phyloP scores from a whole-genome alignment of 108 stramenopile species.

The Cyclotella atomus region DNA sequence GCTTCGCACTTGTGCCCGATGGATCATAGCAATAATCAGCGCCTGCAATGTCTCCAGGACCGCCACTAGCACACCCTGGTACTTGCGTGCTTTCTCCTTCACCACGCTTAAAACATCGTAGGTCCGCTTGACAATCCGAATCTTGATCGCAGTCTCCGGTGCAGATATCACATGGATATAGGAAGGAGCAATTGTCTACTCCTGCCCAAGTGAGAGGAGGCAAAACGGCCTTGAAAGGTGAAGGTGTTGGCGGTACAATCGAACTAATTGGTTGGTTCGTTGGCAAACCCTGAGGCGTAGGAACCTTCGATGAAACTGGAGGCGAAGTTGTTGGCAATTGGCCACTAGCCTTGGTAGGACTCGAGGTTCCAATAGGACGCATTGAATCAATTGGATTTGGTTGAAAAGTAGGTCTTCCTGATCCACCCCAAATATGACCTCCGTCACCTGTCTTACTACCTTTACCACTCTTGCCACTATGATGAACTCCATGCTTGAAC shows the following conservation, averaged over 20 bases:
- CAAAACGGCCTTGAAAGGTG: background rate
- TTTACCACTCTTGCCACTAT: slow-evolving; percentile 3
- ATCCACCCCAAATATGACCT: background rate
- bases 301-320: too few relatives aligned
- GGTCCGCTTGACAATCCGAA: slow-evolving; percentile 54
- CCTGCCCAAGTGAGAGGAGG: slow-evolving; percentile 30
- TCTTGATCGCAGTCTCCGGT: slow-evolving; percentile 71
- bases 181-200: slow-evolving; percentile 11
- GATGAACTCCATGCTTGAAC: background rate
- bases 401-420: background rate
- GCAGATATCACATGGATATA: slow-evolving; percentile 50
- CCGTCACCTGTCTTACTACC: background rate
- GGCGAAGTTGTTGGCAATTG: background rate
- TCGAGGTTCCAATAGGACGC: background rate
- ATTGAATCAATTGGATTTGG: background rate
- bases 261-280: background rate
- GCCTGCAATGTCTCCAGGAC: slow-evolving; percentile 42
- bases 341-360: background rate
- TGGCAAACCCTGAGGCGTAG: too few relatives aligned
- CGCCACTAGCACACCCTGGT: slow-evolving; percentile 59
- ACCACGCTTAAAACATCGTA: slow-evolving; percentile 56
- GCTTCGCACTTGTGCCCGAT: slow-evolving; percentile 6
- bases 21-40: slow-evolving; percentile 50
- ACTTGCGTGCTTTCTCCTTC: slow-evolving; percentile 39
- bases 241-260: background rate